Conservation (phyloP, 2,329 filamentous ascomycete genomes). For the Xylaria sp. region DNA sequence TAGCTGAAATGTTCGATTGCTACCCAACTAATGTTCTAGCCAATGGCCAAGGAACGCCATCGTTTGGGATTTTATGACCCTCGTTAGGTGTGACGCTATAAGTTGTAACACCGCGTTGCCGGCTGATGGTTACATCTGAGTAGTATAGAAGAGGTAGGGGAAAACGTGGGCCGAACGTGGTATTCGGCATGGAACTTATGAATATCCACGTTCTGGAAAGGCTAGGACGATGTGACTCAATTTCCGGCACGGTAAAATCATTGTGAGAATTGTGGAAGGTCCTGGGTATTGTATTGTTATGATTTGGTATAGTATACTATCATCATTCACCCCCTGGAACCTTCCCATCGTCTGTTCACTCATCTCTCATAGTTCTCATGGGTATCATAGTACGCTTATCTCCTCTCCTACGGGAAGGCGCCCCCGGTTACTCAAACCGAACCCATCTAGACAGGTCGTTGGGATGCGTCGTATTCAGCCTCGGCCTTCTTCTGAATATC, state of each 20-base stretch:
- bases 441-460: slow-evolving; percentile 26
- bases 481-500: slow-evolving; percentile 80
- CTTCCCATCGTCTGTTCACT: background rate
- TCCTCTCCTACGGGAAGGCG: slow-evolving; percentile 7
- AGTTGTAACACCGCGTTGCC: background rate
- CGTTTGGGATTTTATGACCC: background rate
- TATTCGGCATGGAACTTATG: slow-evolving; percentile 22
- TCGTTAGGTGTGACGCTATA: background rate
- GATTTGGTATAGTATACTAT: background rate
- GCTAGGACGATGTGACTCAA: background rate
- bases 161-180: background rate
- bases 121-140: slow-evolving; percentile 3
- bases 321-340: background rate
- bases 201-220: background rate
- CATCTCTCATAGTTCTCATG: slow-evolving; percentile 14
- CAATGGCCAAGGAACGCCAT: slow-evolving; percentile 32
- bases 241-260: background rate
- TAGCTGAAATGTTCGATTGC: slow-evolving; percentile 3
- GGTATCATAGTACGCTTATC: slow-evolving; percentile 26
- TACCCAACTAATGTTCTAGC: slow-evolving; percentile 27
- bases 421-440: slow-evolving; percentile 11
- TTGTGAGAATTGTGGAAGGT: background rate
- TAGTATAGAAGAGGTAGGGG: background rate
- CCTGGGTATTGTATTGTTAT: background rate
- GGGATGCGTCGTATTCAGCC: slow-evolving; percentile 49